Evolutionary conservation across 768 basidiomycete genomes (phyloP).

Genomic region (Leucocoprinus leucothites): DNA sequence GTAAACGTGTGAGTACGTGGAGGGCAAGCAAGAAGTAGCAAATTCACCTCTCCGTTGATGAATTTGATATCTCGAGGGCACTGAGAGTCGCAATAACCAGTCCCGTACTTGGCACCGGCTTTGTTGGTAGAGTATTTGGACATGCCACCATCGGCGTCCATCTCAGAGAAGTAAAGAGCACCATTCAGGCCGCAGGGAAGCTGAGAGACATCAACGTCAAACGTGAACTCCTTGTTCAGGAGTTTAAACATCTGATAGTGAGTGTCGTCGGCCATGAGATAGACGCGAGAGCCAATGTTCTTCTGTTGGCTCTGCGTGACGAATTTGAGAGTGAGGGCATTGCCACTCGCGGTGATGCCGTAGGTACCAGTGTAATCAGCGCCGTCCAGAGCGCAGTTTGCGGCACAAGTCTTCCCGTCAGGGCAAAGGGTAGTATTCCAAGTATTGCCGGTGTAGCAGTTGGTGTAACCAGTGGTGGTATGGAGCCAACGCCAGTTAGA

Average conservation of each 20-base stretch:
- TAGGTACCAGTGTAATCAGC: slow-evolving; percentile 11
- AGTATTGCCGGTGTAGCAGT: slow-evolving; percentile 13
- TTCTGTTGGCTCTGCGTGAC: slow-evolving; percentile 10
- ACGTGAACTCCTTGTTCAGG: slow-evolving; percentile 14
- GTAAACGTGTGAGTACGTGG: neutral
- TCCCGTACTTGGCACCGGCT: slow-evolving; percentile 16
- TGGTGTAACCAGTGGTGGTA: slow-evolving; percentile 3
- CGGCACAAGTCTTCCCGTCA: slow-evolving; percentile 6
- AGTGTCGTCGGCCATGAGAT: slow-evolving; percentile 11
- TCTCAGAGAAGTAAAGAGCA: slow-evolving; percentile 13
- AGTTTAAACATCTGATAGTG: slow-evolving; percentile 13
- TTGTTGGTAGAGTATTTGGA: slow-evolving; percentile 3
- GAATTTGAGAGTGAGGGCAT: slow-evolving; percentile 14
- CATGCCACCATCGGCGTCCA: slow-evolving; percentile 13
- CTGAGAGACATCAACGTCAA: slow-evolving; percentile 14
- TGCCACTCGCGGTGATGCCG: slow-evolving; percentile 12
- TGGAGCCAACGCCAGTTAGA: slow-evolving; percentile 14
- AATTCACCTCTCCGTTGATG: slow-evolving; percentile 13
- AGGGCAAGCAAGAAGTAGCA: too few relatives aligned
- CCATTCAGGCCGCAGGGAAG: slow-evolving; percentile 15
- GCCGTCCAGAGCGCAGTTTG: slow-evolving; percentile 10
- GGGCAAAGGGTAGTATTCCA: slow-evolving; percentile 10
- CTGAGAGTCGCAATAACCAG: slow-evolving; percentile 14
- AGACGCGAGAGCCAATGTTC: slow-evolving; percentile 13
- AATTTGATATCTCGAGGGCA: slow-evolving; percentile 14